Evolutionary conservation across 116 monocot species (phyloP), one percentile per base, ranked within the genome.

Genomic region (Dioscorea cayenensis): DNA sequence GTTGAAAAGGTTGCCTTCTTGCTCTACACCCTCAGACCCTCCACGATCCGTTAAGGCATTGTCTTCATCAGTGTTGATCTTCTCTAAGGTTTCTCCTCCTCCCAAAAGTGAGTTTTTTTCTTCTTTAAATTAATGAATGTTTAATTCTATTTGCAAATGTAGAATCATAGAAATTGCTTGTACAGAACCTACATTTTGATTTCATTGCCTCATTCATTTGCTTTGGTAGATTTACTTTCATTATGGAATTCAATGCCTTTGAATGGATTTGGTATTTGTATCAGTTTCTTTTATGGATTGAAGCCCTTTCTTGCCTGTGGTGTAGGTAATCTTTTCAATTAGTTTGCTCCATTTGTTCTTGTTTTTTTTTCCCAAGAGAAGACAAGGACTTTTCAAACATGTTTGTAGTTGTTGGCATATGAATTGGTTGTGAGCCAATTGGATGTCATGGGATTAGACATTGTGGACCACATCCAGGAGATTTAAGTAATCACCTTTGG

Each of bases 1-100:
- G 35, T 72, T 90, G 70, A 90, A 90, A 65, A 86, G 86, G 3
- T 90, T 82, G 86, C 90, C 90, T 7, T 82, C 90, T 28, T 90
- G 90, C 80, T 85, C 80, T 65, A 89, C 75, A 25, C 78, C 80
- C 7, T 73, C 72, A 8, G 66, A 77, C 70, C 73, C 77, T 27
- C 77, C 83, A 11, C 43, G 43, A 43, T 43, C 43, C 7, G 43
- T 43, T 1, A 43, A 43, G 43, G 8, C 43, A 43, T 14, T 21
- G 28, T 66, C 86, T 20, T 23, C 22, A 4, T 10, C 62, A 9
- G 62, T 22, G 23, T 7, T 23, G 22, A 7, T 23, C 43, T 72
- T 36, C 10, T 60, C 79, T 59, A 84, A 78, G 73, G 60, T 80
- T 68, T 48, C 51, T 20, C 69, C 79, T 64, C 90, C 90, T 11